Evolutionary conservation across 148 eudicot species (phyloP).

Genomic region (Polygonum maritimum): DNA sequence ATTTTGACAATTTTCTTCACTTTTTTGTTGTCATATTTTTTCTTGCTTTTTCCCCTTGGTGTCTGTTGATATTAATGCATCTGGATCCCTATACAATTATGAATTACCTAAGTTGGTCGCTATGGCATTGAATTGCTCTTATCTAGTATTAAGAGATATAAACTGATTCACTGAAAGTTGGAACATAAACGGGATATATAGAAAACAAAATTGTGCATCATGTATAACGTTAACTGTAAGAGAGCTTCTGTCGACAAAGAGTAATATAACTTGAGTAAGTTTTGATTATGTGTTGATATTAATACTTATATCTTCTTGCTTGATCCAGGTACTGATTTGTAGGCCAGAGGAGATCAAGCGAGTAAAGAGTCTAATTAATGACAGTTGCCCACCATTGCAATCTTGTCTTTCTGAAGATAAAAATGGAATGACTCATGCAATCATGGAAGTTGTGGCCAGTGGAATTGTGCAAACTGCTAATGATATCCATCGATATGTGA

Average conservation of each 20-base stretch:
- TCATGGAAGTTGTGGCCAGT: conserved; percentile 94
- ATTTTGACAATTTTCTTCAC: conserved; percentile 2
- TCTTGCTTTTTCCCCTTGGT: neutral
- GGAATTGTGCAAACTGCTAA: conserved; percentile 95
- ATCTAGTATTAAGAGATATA: neutral
- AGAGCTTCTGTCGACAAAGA: neutral
- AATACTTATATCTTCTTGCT: conserved; percentile 4
- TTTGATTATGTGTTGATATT: neutral
- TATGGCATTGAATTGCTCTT: neutral
- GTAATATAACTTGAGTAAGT: neutral
- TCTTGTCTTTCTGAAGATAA: conserved; percentile 99
- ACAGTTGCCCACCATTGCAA: conserved; percentile 82
- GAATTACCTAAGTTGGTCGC: neutral
- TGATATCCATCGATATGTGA: conserved; percentile 93
- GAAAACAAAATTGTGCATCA: neutral
- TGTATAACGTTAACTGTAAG: neutral
- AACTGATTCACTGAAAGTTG: neutral
- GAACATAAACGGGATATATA: neutral
- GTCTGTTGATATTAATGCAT: neutral
- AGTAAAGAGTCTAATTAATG: conserved; percentile 65
- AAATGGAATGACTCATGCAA: conserved; percentile 99
- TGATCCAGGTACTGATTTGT: conserved; percentile 76
- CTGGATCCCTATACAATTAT: neutral
- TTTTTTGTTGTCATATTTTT: neutral
- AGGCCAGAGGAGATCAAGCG: conserved; percentile 78